Percentiles rank a stretch among this genome's conserved stretches.
Evolutionary conservation across 208 protist species (phyloP).

Genomic region (Trypanosoma vivax): DNA sequence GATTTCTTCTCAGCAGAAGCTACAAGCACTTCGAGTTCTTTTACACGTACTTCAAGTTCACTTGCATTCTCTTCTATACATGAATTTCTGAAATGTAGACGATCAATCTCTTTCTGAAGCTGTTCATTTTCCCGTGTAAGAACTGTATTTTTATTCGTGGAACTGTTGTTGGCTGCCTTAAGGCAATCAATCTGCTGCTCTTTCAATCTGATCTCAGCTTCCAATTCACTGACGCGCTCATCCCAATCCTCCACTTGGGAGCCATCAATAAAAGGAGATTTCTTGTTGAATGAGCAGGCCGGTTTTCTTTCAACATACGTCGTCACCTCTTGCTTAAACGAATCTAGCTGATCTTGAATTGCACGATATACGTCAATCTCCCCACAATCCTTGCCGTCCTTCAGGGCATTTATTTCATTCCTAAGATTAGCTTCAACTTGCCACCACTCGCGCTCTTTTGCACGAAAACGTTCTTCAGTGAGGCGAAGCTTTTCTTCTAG

Average conservation of each 20-base stretch:
- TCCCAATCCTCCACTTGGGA: conserved; percentile 1
- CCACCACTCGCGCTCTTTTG: conserved; percentile 63
- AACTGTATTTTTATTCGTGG: conserved; percentile 10
- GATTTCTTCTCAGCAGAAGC: conserved; percentile 22
- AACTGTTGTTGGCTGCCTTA: conserved; percentile 11
- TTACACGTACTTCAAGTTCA: conserved; percentile 34
- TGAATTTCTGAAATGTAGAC: conserved; percentile 27
- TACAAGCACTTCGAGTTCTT: conserved; percentile 45
- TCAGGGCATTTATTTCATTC: conserved; percentile 25
- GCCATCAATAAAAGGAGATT: conserved; percentile 1
- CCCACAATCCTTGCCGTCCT: conserved; percentile 15
- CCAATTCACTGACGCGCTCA: conserved; percentile 12
- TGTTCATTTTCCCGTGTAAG: conserved; percentile 31
- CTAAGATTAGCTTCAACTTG: conserved; percentile 30
- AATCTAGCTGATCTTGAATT: conserved; percentile 56
- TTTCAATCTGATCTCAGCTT: conserved; percentile 4
- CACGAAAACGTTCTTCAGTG: conserved; percentile 38
- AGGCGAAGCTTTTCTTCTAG: conserved; percentile 65
- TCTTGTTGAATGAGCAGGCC: conserved; percentile 1
- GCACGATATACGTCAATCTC: conserved; percentile 47
- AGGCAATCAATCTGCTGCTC: conserved; percentile 8
- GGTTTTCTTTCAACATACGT: conserved; percentile 14
- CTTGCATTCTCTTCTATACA: conserved; percentile 26
- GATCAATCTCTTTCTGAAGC: conserved; percentile 35
- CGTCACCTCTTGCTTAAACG: conserved; percentile 35